Evolutionary conservation across 768 basidiomycete species (phyloP), one percentile per base, ranked within the genome.

Genomic region (Auricularia auricula-judae): DNA sequence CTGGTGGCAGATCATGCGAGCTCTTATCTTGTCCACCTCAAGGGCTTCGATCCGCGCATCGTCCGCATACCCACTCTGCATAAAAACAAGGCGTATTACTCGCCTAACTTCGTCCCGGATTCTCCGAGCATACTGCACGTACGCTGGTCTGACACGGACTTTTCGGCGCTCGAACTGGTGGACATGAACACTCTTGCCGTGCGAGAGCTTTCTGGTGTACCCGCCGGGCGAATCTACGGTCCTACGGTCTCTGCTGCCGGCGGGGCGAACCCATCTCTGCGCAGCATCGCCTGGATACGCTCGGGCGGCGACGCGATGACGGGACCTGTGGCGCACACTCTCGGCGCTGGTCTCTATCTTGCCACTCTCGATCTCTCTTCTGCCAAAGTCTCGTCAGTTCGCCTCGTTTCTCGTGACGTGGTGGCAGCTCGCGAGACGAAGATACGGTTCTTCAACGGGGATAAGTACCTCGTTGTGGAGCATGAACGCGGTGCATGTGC

Each of bases 81-180:
- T 63, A 64, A 77, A 10, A 71, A 73, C 4, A 76, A 74, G 35
- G 76, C 84, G 1, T 89, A 90, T 68, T 86, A 86, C 66, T 86
- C 87, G 0, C 88, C 88, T 1, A 78, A 83, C 3, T 88, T 88
- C 69, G 79, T 86, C 14, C 47, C 47, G 53, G 77, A 78, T 21
- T 73, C 35, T 4, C 62, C 84, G 63, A 71, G 86, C 29, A 72
- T 88, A 8, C 70, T 90, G 16, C 88, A 88, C 62, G 80, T 81
- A 3, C 82, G 85, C 16, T 89, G 87, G 88, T 88, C 87, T 0
- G 80, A 88, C 69, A 74, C 75, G 7, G 70, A 78, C 63, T 87
- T 87, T 71, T 83, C 86, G 3, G 77, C 81, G 2, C 82, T 90
- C 68, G 88, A 90, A 74, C 67, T 90, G 36, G 83, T 86, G 7